Base-by-base conservation (phyloP, 768 basidiomycete genomes). In the Russula brevipes region DNA sequence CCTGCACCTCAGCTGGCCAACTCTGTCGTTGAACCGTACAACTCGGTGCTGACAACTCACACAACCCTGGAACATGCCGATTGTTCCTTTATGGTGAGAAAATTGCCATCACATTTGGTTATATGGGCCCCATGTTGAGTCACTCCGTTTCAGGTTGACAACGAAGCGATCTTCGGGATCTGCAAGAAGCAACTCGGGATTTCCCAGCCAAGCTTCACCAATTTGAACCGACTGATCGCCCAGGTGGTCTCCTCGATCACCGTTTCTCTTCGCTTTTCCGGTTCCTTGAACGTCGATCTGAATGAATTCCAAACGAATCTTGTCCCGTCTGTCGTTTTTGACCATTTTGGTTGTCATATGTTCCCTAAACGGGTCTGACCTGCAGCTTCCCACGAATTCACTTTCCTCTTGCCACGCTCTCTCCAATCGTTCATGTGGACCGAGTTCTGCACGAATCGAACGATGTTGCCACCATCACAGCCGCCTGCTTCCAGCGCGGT, bases 31-130 rank as follows among this genome's bases (percentile, higher is more conserved):
- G 97, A 99, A 77, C 97, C 97, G 3, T 99, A 99, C 82, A 99
- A 99, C 83, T 90, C 90, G 0, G 90, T 97, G 57, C 80, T 99
- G 65, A 98, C 97, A 55, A 99, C 97, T 51, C 97, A 99, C 77
- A 98, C 97, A 50, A 98, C 96, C 59, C 86, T 98, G 60, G 97
- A 98, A 77, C 96, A 99, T 79, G 97, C 96, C n/a, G 97, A 99
- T 36, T 60, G 59, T 31, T 60, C 59, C 6, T 60, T 60, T 46
- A 60, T 60, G 59, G 59, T 60, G 24, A 46, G 35, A n/a, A 5
- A 17, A 14, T 80, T 98, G 96, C 77, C 95, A 95, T 49, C 98
- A 97, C 83, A 10, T 4, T 14, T 45, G n/a, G 8, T n/a, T 7
- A 12, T 54, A 97, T 98, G 95, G 96, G 87, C 65, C 38, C 2